Conservation (phyloP, 805 yeast genomes). For the Spathaspora sp. region DNA sequence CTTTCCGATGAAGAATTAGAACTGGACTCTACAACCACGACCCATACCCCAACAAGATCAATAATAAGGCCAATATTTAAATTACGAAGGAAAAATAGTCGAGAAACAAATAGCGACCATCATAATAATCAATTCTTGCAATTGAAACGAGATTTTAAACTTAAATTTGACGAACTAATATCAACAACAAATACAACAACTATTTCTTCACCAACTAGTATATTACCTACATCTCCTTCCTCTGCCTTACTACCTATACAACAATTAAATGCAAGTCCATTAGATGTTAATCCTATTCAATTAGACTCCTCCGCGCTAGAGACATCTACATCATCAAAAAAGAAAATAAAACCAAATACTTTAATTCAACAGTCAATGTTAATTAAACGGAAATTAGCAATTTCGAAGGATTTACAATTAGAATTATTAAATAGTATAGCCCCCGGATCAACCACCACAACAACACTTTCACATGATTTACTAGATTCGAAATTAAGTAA, state of each 20-base stretch:
- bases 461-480: conserved; percentile 5
- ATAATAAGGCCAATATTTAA: conserved; percentile 14
- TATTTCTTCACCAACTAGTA: not conserved
- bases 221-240: conserved; percentile 5
- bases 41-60: conserved; percentile 10
- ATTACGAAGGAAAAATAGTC: conserved; percentile 6
- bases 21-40: conserved; percentile 12
- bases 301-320: not conserved
- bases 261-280: not conserved
- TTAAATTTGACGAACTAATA: conserved; percentile 14
- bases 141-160: conserved; percentile 21
- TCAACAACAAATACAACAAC: not conserved
- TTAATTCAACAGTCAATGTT: conserved; percentile 22
- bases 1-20: conserved; percentile 38
- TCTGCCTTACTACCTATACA: not conserved
- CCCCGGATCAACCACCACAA: not conserved
- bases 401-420: conserved; percentile 37
- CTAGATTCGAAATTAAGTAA: conserved; percentile 7
- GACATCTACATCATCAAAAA: conserved; percentile 5
- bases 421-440: conserved; percentile 19
- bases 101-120: not conserved
- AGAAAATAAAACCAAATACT: conserved; percentile 11
- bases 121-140: conserved; percentile 6
- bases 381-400: conserved; percentile 27
- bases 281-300: conserved; percentile 1